Evolutionary conservation across 148 eudicot genomes (phyloP), one percentile per base, ranked within the genome.

Genomic region (Dysphania ambrosioides): DNA sequence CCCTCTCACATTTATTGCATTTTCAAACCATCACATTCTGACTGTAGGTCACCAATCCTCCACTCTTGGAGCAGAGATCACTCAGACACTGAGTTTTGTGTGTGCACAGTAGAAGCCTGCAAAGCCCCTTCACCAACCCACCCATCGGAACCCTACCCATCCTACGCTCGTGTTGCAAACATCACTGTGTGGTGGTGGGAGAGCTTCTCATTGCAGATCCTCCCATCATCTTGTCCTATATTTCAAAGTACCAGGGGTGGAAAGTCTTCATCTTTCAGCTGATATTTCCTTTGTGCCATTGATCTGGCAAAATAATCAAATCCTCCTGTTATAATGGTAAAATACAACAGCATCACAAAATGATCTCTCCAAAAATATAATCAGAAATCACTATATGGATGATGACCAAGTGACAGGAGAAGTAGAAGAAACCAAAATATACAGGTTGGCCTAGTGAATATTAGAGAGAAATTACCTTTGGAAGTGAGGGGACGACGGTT

Each of bases 401-500:
- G 13, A 65, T 31, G 29, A 36, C 29, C 26, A 23, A 47, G 19
- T 7, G 18, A 19, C 21, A 51, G n/a, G 0, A 15, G 35, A 35
- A 8, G 8, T 12, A 18, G 19, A 42, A n/a, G 47, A 3, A 53
- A 36, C 42, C n/a, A 47, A 47, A 18, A 47, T 5, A 4, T 8
- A 36, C 40, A 36, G 40, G 40, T 36, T 36, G 40, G 40, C 8
- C 40, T 8, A 36, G 40, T 12, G 53, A 47, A 21, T 12, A 40
- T 23, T 71, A 51, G 49, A 55, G 19, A 44, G 24, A 56, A 71
- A 6, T 76, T 76, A 88, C 94, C 92, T 85, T 74, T 79, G 87
- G 68, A 83, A 72, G 79, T 83, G 94, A 49, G 92, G 94, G 18
- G 92, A 89, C 66, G 94, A 87, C 35, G 97, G 91, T 56, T 82